phyloP scores from a whole-genome alignment of 352 stramenopile species.

The Globisporangium paroecandrum region DNA sequence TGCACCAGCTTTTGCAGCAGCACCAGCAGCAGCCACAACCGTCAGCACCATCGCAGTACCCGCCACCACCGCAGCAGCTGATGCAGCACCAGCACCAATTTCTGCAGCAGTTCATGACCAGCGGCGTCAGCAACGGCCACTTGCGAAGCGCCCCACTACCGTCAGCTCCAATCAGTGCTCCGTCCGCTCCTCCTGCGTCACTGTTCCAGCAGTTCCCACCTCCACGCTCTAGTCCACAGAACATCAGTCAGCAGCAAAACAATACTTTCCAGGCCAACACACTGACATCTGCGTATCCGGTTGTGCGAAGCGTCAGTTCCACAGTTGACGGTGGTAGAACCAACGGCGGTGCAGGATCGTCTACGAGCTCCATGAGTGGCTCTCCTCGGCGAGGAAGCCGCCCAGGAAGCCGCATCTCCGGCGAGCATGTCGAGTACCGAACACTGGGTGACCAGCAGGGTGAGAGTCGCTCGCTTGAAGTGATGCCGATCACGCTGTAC shows the following conservation, averaged over 20 bases:
- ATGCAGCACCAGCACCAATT: slow-evolving; percentile 48
- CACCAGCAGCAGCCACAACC: slow-evolving; percentile 31
- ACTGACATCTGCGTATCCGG: slow-evolving; percentile 15
- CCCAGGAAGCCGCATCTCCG: slow-evolving; percentile 44
- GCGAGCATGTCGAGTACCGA: slow-evolving; percentile 56
- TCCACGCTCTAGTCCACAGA: slow-evolving; percentile 7
- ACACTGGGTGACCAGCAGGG: slow-evolving; percentile 30
- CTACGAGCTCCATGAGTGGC: slow-evolving; percentile 37
- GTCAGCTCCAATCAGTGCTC: slow-evolving; percentile 31
- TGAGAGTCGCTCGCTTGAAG: slow-evolving; percentile 67
- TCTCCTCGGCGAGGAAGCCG: slow-evolving; percentile 37
- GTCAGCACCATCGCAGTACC: slow-evolving; percentile 20
- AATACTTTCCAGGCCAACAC: slow-evolving; percentile 9
- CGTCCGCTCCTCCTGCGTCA: slow-evolving; percentile 20
- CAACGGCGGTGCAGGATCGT: slow-evolving; percentile 38
- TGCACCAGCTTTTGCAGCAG: slow-evolving; percentile 67
- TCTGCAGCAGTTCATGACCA: slow-evolving; percentile 56
- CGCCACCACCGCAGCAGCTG: slow-evolving; percentile 26
- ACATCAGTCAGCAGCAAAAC: slow-evolving; percentile 10
- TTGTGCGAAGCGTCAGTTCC: slow-evolving; percentile 33
- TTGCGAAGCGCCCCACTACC: slow-evolving; percentile 29
- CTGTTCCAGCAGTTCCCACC: slow-evolving; percentile 38
- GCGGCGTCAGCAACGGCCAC: slow-evolving; percentile 27
- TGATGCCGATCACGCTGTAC: slow-evolving; percentile 83
- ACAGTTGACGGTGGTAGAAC: slow-evolving; percentile 36